A percentile compares a stretch with the other conserved stretches of the same genome.
phyloP scores from a whole-genome alignment of 192 early-diverging fungal genomes.

The Pilaira anomala region DNA sequence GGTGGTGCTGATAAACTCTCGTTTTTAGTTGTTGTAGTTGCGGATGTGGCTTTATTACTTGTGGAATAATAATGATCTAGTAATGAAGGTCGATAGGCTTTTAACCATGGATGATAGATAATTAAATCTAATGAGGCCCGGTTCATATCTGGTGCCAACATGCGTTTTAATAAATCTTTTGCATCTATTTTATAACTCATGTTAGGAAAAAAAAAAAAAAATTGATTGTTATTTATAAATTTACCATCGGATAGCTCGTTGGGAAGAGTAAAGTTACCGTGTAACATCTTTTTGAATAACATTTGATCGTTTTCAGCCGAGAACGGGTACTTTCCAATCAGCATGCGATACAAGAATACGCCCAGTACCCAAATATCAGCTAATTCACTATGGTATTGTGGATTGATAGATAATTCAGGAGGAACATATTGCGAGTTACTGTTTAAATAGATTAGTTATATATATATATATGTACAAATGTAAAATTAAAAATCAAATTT shows the following conservation, averaged over 20 bases:
- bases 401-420: conserved; percentile 19
- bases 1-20: not conserved
- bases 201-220: not conserved
- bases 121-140: conserved; percentile 38
- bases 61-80: not conserved
- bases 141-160: conserved; percentile 32
- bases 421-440: conserved; percentile 28
- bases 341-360: conserved; percentile 82
- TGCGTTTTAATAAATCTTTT: conserved; percentile 34
- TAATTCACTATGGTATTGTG: conserved; percentile 10
- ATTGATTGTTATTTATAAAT: not conserved
- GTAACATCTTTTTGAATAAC: conserved; percentile 34
- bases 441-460: not conserved
- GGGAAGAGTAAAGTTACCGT: conserved; percentile 27
- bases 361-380: conserved; percentile 90
- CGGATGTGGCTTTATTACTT: not conserved
- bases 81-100: conserved; percentile 13
- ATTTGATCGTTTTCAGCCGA: conserved; percentile 33
- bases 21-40: not conserved
- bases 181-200: conserved; percentile 20
- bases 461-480: no score
- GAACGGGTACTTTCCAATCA: conserved; percentile 48
- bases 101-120: conserved; percentile 39
- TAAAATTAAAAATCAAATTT: not conserved
- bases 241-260: conserved; percentile 24